Evolutionary conservation across 257 asterid genomes (phyloP), one percentile per base, ranked within the genome.

Genomic region (Solanum chmielewskii): DNA sequence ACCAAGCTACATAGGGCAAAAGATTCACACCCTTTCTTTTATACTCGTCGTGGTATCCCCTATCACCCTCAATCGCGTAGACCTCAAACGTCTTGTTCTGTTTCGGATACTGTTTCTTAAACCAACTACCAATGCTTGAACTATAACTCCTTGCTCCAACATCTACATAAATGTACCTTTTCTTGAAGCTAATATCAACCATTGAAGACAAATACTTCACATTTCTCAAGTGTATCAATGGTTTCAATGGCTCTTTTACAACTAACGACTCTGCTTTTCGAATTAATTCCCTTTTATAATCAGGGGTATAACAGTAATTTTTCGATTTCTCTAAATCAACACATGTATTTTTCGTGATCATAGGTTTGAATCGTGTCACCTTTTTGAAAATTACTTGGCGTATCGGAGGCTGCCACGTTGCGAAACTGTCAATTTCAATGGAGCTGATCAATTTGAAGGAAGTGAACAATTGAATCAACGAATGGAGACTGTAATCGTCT

Each of bases 111-210:
- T 83, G 89, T 85, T 90, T 94, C 86, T 88, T 92, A 82, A 95
- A 94, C 98, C 97, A 93, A 75, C 93, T 86, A 4, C 94, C 94
- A 25, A 95, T 93, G 85, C 98, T 95, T 18, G 94, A 92, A 10
- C 92, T 91, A 11, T 93, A 93, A 75, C 89, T 92, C 76, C 93
- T 89, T 23, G 98, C 91, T 89, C 98, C 98, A 87, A 92, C 92
- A 62, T 91, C 97, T 12, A 94, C 83, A 60, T 92, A 94, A 1
- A 91, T 78, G 39, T 91, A 94, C 88, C 91, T 88, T 7, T 89
- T 90, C 92, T 91, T 93, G 77, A 93, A 94, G 47, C 95, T 90
- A 64, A 93, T 92, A 41, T 93, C 96, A 45, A 90, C 96, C 92
- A 93, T 90, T 35, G 89, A 73, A 20, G 95, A 77, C 14, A 95